These are phyloP conservation scores for Leishmania lainsoni DNA, from an alignment of 208 protist species.

Conservation along the genomic window DNA sequence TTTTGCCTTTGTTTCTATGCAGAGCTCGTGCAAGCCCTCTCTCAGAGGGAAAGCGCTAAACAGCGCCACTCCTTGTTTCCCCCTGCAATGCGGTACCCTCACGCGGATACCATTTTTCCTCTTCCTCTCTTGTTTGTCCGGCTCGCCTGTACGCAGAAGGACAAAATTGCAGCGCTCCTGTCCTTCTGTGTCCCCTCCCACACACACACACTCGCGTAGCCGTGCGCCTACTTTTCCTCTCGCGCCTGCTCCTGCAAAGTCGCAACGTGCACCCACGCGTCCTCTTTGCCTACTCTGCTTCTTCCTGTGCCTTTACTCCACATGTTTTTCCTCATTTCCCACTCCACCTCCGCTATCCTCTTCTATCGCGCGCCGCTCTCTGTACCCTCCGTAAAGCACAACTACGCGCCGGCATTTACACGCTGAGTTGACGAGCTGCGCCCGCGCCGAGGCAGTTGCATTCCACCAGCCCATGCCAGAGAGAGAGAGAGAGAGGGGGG, in stretches of 20 bases:
- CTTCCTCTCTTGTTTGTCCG: not conserved
- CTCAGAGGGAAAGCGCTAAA: not conserved
- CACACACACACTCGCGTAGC: not conserved
- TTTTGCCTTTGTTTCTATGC: not conserved
- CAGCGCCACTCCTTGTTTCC: not conserved
- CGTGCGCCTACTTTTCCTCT: not conserved
- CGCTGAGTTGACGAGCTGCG: not conserved
- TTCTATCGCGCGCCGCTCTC: not conserved
- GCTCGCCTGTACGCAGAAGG: not conserved
- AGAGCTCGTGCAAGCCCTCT: not conserved
- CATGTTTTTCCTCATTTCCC: not conserved
- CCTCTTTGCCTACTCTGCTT: not conserved
- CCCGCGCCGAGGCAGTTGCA: not conserved
- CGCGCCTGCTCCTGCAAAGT: not conserved
- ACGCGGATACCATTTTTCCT: no score
- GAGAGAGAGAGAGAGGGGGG: not conserved
- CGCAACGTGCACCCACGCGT: not conserved
- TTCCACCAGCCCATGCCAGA: not conserved
- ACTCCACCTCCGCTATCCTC: not conserved
- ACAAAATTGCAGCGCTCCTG: no score
- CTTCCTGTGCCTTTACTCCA: not conserved
- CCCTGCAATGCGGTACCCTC: not conserved
- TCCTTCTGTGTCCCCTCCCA: not conserved
- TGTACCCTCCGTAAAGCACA: not conserved
- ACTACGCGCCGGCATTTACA: not conserved